Percentiles rank a stretch among this genome's conserved stretches.
These are phyloP conservation scores for Penicillium tannophilum DNA, from an alignment of 495 filamentous ascomycete genomes.

Conservation along the genomic window DNA sequence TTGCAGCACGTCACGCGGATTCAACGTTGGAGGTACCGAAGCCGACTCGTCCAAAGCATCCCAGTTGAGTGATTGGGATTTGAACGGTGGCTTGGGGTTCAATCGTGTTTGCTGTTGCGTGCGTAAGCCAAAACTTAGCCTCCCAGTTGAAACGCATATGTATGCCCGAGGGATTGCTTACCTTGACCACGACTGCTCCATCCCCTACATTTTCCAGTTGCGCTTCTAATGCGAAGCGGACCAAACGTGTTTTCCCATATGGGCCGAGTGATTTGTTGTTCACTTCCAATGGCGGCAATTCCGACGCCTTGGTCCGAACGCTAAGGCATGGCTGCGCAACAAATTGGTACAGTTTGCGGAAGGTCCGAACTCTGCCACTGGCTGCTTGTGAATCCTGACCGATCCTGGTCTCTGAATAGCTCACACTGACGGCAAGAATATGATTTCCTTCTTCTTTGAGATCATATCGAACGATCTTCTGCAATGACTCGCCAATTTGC, in stretches of 20 bases:
- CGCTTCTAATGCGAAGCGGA: slow-evolving; percentile 75
- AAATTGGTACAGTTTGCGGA: slow-evolving; percentile 96
- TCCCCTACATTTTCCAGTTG: slow-evolving; percentile 90
- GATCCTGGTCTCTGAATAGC: slow-evolving; percentile 70
- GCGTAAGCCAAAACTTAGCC: slow-evolving; percentile 8
- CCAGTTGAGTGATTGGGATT: slow-evolving; percentile 60
- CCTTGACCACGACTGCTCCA: slow-evolving; percentile 46
- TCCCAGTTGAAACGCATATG: not conserved
- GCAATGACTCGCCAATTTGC: slow-evolving; percentile 67
- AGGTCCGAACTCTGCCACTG: slow-evolving; percentile 76
- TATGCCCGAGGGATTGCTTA: slow-evolving; percentile 17
- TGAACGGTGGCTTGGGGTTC: slow-evolving; percentile 58
- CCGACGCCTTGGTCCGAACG: slow-evolving; percentile 83
- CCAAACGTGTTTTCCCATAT: slow-evolving; percentile 46
- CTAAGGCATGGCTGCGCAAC: slow-evolving; percentile 85
- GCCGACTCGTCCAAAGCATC: slow-evolving; percentile 39
- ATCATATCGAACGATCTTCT: slow-evolving; percentile 82
- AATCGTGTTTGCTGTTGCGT: slow-evolving; percentile 50
- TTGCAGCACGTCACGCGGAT: slow-evolving; percentile 85
- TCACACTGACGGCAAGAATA: slow-evolving; percentile 90
- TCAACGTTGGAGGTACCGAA: slow-evolving; percentile 62
- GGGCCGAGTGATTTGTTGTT: slow-evolving; percentile 48
- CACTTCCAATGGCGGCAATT: slow-evolving; percentile 50
- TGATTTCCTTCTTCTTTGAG: slow-evolving; percentile 94
- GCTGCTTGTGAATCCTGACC: slow-evolving; percentile 59